These are phyloP conservation scores for Lachancea cidri DNA, from an alignment of 805 yeast genomes.

Conservation along the genomic window DNA sequence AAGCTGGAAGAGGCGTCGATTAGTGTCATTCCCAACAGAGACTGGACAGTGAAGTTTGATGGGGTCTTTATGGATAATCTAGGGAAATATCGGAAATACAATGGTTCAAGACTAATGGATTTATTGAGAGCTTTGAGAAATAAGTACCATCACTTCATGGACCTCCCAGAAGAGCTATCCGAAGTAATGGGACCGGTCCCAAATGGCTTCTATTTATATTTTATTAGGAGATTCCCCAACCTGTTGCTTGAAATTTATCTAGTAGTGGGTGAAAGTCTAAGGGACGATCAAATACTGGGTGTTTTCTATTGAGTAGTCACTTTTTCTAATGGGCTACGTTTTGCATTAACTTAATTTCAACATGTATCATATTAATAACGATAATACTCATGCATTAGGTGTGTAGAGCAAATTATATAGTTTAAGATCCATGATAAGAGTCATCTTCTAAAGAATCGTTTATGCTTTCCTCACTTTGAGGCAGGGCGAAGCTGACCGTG, in stretches of 20 bases:
- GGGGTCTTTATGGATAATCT: conserved; percentile 69
- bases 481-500: conserved; percentile 8
- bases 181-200: conserved; percentile 73
- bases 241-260: conserved; percentile 70
- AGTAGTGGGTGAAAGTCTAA: conserved; percentile 51
- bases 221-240: conserved; percentile 68
- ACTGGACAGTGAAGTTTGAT: conserved; percentile 79
- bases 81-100: conserved; percentile 88
- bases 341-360: too few relatives aligned
- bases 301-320: conserved; percentile 34
- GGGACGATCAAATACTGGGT: conserved; percentile 57
- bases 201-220: conserved; percentile 76
- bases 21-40: conserved; percentile 49
- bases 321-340: not conserved
- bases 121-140: conserved; percentile 84
- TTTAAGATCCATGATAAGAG: not conserved
- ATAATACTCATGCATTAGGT: not conserved
- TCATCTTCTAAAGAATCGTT: not conserved
- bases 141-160: conserved; percentile 92
- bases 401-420: not conserved
- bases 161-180: conserved; percentile 65
- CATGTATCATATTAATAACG: not conserved
- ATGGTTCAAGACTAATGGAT: conserved; percentile 74
- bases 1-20: conserved; percentile 49
- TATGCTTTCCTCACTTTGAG: conserved; percentile 2